A percentile compares a stretch with the other conserved stretches of the same genome.
Conservation (phyloP, 2,329 filamentous ascomycete species). For the Colletotrichum liaoningense region DNA sequence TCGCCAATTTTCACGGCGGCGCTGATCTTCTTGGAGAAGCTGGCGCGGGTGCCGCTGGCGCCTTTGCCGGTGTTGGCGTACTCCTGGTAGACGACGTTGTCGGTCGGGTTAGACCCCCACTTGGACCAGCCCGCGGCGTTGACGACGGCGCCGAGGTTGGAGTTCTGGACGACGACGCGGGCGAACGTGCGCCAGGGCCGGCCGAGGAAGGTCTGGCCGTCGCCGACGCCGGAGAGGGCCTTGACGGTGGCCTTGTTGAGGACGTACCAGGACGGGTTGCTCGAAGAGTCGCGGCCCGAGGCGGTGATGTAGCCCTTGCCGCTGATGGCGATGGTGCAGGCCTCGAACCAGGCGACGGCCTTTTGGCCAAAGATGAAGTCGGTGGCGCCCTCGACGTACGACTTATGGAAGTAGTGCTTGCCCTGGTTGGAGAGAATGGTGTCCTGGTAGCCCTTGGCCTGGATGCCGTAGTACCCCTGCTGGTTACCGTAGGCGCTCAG, state of each 20-base stretch:
- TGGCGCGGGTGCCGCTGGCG: slow-evolving; percentile 62
- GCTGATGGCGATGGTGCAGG: slow-evolving; percentile 59
- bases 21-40: slow-evolving; percentile 50
- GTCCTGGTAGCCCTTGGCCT: slow-evolving; percentile 66
- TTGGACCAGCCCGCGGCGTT: slow-evolving; percentile 68
- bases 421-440: slow-evolving; percentile 62
- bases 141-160: slow-evolving; percentile 65
- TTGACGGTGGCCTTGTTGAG: slow-evolving; percentile 57
- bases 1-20: slow-evolving; percentile 47
- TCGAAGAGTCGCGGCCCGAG: slow-evolving; percentile 51
- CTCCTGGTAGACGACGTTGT: slow-evolving; percentile 67
- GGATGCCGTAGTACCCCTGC: slow-evolving; percentile 62
- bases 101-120: slow-evolving; percentile 64
- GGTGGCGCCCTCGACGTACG: slow-evolving; percentile 65
- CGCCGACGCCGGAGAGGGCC: slow-evolving; percentile 49
- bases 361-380: slow-evolving; percentile 71
- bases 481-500: slow-evolving; percentile 55
- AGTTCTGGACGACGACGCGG: slow-evolving; percentile 61
- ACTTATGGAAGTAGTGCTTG: slow-evolving; percentile 63
- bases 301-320: slow-evolving; percentile 56
- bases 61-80: slow-evolving; percentile 70
- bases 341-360: slow-evolving; percentile 64
- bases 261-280: slow-evolving; percentile 56
- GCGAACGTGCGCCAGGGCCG: slow-evolving; percentile 60
- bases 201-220: slow-evolving; percentile 58